Evolutionary conservation across 305 asterid genomes (phyloP).

Genomic region (Caryopteris hybrid): DNA sequence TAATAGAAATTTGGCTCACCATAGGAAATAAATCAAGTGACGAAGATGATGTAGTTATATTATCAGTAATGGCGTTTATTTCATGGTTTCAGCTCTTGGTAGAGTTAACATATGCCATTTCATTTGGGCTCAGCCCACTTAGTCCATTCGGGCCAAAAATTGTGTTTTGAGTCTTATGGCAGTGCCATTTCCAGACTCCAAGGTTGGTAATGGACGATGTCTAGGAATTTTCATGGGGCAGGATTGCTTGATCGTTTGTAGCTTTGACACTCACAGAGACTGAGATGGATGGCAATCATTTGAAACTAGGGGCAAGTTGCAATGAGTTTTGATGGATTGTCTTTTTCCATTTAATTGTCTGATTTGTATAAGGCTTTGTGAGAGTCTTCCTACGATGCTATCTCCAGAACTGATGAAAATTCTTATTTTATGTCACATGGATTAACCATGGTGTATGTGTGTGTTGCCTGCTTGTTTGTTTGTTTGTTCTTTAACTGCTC

Average conservation of each 20-base stretch:
- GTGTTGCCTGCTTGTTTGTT: neutral
- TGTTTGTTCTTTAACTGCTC: neutral
- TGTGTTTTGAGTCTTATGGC: neutral
- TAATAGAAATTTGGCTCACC: neutral
- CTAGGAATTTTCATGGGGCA: neutral
- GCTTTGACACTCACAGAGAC: neutral
- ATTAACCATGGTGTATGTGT: neutral
- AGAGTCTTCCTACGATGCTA: neutral
- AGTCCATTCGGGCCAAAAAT: neutral
- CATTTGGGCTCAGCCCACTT: neutral
- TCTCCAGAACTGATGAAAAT: neutral
- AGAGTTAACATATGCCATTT: neutral
- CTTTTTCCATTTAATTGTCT: neutral
- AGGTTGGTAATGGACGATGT: constrained; percentile 1
- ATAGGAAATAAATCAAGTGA: neutral
- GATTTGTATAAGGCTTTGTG: neutral
- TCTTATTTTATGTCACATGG: neutral
- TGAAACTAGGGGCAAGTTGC: neutral
- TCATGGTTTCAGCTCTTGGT: neutral
- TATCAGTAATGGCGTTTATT: neutral
- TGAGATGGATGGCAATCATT: neutral
- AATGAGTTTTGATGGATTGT: neutral
- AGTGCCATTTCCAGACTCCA: neutral
- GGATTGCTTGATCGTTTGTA: neutral
- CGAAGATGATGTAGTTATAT: neutral